These are phyloP conservation scores for Penicillium sp. DNA, from an alignment of 2,329 filamentous ascomycete genomes.

Conservation along the genomic window DNA sequence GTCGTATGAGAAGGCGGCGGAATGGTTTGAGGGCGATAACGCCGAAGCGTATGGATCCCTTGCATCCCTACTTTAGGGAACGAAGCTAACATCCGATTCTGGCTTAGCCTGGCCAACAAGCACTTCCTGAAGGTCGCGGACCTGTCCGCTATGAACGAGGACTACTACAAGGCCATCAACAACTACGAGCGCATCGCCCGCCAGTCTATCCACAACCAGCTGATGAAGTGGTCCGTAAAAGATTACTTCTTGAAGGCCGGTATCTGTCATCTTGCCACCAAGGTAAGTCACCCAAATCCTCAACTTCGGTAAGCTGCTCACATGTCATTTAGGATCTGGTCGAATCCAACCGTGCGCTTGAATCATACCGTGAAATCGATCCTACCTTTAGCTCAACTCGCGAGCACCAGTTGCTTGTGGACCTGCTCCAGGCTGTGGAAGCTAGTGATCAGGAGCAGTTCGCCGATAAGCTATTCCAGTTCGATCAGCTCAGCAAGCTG, in stretches of 20 bases:
- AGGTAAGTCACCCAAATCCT: conserved; percentile 30
- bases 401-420: conserved; percentile 76
- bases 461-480: conserved; percentile 82
- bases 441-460: conserved; percentile 78
- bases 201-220: conserved; percentile 77
- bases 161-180: conserved; percentile 81
- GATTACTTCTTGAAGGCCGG: conserved; percentile 94
- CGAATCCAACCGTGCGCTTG: conserved; percentile 72
- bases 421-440: conserved; percentile 73
- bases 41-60: conserved; percentile 63
- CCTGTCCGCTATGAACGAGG: conserved; percentile 72
- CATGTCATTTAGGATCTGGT: conserved; percentile 61
- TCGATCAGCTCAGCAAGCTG: conserved; percentile 86
- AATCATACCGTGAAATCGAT: conserved; percentile 78
- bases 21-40: conserved; percentile 87
- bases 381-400: conserved; percentile 72
- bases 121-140: conserved; percentile 91
- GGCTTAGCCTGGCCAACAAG: conserved; percentile 78
- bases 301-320: not conserved
- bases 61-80: not conserved
- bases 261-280: conserved; percentile 78
- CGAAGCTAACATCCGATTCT: not conserved
- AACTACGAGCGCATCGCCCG: conserved; percentile 81
- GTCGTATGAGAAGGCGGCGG: conserved; percentile 79
- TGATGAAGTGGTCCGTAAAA: conserved; percentile 92